Base-by-base conservation (phyloP, 495 filamentous ascomycete species). In the Podospora anserina region DNA sequence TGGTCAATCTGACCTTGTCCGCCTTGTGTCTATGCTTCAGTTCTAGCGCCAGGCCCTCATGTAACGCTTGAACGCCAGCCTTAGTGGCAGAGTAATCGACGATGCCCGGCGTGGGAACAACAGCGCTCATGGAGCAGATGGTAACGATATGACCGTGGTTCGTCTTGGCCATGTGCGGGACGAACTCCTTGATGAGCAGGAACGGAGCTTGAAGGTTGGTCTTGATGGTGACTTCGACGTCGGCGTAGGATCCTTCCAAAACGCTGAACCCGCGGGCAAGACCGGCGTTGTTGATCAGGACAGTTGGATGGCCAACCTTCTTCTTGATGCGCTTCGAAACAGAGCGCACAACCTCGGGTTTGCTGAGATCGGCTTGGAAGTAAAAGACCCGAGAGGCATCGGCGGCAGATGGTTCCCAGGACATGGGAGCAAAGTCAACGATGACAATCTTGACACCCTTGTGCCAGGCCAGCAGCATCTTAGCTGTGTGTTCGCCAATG, bases 1-100 rank as follows among this genome's bases (percentile, higher is more conserved):
- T 49, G 0, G 76, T 78, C 15, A 75, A 67, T 23, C 78, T 69
- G 26, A 81, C 75, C n/a, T 64, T 70, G 4, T 71, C 73, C 5
- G 76, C 75, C 4, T 76, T 71, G 53, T 82, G 64, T 4, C 61
- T 54, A 13, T 68, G 30, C n/a, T 55, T 69, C 34, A 78, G 66
- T 32, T 78, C 71, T 11, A 75, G 26, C 27, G 68, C 66, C 0
- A 78, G 63, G 1, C 66, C 69, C 72, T 76, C 70, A 18, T 70
- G 61, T 44, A 76, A 55, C n/a, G 61, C 57, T 44, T 67, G 63
- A 15, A 76, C 55, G 2, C 72, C 74, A 7, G 68, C 69, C 64
- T 72, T 77, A 49, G 65, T 66, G 19, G 75, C 75, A 26, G 69
- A 58, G 32, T 75, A 75, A 28, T 72, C 75, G 3, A 64, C 73